phyloP scores from a whole-genome alignment of 1,284 basidiomycete genomes.

The Earliella scabrosa region DNA sequence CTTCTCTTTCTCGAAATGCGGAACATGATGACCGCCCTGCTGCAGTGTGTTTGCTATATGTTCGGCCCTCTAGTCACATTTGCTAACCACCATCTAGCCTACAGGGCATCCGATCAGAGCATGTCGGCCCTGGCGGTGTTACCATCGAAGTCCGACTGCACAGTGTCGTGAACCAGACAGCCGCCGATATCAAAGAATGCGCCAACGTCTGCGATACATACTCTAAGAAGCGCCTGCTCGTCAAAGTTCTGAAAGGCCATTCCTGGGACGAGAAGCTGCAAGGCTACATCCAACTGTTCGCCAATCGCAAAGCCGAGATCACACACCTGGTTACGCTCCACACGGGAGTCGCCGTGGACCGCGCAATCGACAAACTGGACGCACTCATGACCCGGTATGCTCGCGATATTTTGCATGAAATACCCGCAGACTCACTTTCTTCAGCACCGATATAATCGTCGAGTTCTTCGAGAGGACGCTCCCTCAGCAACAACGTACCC shows the following conservation, averaged over 20 bases:
- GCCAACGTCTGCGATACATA: conserved; percentile 39
- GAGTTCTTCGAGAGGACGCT: conserved; percentile 14
- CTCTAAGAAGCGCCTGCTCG: conserved; percentile 35
- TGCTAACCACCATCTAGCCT: not conserved
- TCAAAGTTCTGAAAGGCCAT: conserved; percentile 42
- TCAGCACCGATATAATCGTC: conserved; percentile 17
- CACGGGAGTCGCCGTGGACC: conserved; percentile 38
- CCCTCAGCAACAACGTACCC: too few relatives aligned
- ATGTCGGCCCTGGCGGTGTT: conserved; percentile 26
- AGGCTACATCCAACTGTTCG: conserved; percentile 38
- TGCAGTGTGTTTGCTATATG: conserved; percentile 37
- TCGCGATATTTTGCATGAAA: not conserved
- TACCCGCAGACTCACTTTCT: not conserved
- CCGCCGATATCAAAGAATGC: conserved; percentile 36
- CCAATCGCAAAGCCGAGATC: conserved; percentile 37
- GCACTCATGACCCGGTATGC: conserved; percentile 22
- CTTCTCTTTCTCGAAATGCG: conserved; percentile 48
- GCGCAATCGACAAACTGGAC: conserved; percentile 37
- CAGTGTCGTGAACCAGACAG: conserved; percentile 25
- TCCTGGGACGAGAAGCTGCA: conserved; percentile 42
- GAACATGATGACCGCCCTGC: conserved; percentile 46
- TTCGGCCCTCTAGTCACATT: not conserved
- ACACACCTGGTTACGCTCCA: conserved; percentile 38
- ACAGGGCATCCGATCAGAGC: conserved; percentile 7
- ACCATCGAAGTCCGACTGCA: conserved; percentile 28